A percentile compares a stretch with the other conserved stretches of the same genome.
These are phyloP conservation scores for Leavenworthia alabamica DNA, from an alignment of 345 rosid genomes.

Conservation along the genomic window DNA sequence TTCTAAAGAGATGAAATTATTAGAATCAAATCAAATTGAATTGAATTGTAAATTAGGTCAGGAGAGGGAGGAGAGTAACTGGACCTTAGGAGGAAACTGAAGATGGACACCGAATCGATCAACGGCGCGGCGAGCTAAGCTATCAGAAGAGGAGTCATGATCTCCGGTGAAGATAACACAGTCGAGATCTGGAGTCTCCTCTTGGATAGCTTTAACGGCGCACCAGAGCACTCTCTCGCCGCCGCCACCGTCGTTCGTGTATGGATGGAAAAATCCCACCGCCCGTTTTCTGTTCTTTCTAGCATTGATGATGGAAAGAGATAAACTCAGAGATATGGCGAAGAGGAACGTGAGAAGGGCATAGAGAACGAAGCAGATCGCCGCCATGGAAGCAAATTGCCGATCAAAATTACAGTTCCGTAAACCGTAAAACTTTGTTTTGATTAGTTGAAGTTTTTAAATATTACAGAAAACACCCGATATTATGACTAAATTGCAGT, in stretches of 20 bases:
- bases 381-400: constrained; percentile 38
- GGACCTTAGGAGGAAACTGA: constrained; percentile 61
- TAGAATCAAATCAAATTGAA: not conserved
- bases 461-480: constrained; percentile 3
- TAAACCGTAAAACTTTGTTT: too few species aligned
- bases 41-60: not conserved
- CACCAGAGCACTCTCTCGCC: constrained; percentile 98
- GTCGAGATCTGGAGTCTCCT: constrained; percentile 56
- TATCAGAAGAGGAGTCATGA: constrained; percentile 56
- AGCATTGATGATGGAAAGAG: constrained; percentile 33
- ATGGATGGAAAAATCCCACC: constrained; percentile 88
- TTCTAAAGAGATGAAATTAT: not conserved
- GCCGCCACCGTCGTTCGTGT: constrained; percentile 96
- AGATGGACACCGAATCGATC: constrained; percentile 85
- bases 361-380: constrained; percentile 32
- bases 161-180: constrained; percentile 76
- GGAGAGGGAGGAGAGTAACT: not conserved
- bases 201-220: constrained; percentile 86
- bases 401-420: not conserved
- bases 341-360: constrained; percentile 32
- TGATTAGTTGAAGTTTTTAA: too few species aligned
- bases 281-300: constrained; percentile 41
- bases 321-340: constrained; percentile 37
- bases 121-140: constrained; percentile 53
- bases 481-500: not conserved